Percentiles rank a stretch among this genome's conserved stretches.
Evolutionary conservation across 1,284 basidiomycete species (phyloP).

Genomic region (Ceratobasidium sp.): DNA sequence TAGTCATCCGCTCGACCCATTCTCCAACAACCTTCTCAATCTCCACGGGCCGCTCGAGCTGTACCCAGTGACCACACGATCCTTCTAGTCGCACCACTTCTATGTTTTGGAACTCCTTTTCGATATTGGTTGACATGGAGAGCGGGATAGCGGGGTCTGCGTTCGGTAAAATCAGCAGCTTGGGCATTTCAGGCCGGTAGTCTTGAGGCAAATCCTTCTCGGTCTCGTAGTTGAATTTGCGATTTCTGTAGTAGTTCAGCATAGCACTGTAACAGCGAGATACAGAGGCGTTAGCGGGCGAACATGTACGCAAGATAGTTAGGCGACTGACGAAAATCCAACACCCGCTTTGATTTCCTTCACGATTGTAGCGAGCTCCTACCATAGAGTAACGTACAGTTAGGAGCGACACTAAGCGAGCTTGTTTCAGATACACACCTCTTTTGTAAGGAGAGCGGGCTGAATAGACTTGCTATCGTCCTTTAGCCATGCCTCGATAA

Average conservation of each 20-base stretch:
- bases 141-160: conserved; percentile 23
- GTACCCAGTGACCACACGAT: conserved; percentile 33
- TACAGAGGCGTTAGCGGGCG: not conserved
- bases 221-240: conserved; percentile 28
- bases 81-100: conserved; percentile 23
- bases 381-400: not conserved
- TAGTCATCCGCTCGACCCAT: conserved; percentile 31
- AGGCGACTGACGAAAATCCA: conserved; percentile 26
- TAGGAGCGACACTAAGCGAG: not conserved
- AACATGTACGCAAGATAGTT: not conserved
- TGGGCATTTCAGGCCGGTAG: conserved; percentile 36
- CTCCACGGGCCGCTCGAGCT: conserved; percentile 35
- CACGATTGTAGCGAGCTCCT: conserved; percentile 33
- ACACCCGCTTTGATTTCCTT: conserved; percentile 29
- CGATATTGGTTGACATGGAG: not conserved
- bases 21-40: conserved; percentile 40
- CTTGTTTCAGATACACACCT: not conserved
- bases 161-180: conserved; percentile 33
- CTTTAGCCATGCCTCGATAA: conserved; percentile 28
- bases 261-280: conserved; percentile 14
- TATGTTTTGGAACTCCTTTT: not conserved
- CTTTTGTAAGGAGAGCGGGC: conserved; percentile 23
- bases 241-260: conserved; percentile 38
- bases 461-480: conserved; percentile 8
- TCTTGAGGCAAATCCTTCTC: conserved; percentile 39